Conservation (phyloP, 768 basidiomycete genomes). For the Crucibulum laeve region DNA sequence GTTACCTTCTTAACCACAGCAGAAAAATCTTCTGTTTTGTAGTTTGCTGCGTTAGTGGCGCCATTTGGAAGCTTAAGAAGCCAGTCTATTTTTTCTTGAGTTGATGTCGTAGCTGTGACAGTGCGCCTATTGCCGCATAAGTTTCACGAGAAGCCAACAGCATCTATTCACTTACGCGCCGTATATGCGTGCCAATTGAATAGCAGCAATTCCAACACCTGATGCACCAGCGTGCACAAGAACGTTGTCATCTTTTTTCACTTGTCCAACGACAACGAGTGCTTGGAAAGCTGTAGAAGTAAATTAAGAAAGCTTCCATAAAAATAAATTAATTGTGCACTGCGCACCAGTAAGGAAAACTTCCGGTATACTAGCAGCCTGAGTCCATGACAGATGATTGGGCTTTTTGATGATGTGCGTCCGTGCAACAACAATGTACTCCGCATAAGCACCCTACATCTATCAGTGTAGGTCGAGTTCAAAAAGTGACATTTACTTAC, state of each 20-base stretch:
- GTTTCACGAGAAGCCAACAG: constrained; percentile 6
- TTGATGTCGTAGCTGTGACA: constrained; percentile 85
- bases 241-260: constrained; percentile 69
- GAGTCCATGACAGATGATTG: constrained; percentile 65
- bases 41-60: constrained; percentile 77
- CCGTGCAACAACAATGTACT: constrained; percentile 68
- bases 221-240: constrained; percentile 90
- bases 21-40: constrained; percentile 80
- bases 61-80: constrained; percentile 62
- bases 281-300: constrained; percentile 51
- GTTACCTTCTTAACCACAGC: constrained; percentile 68
- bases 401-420: constrained; percentile 76
- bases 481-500: constrained; percentile 40
- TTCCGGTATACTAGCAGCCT: constrained; percentile 88
- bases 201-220: constrained; percentile 85
- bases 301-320: neutral
- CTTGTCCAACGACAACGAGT: constrained; percentile 57
- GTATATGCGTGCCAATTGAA: constrained; percentile 74
- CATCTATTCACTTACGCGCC: constrained; percentile 55
- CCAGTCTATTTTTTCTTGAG: constrained; percentile 77
- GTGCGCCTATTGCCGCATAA: constrained; percentile 36
- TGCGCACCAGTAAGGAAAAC: constrained; percentile 76
- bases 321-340: neutral
- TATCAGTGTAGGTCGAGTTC: neutral
- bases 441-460: constrained; percentile 83